phyloP scores from a whole-genome alignment of 2,329 filamentous ascomycete species.

The Lachnellula subtilissima region DNA sequence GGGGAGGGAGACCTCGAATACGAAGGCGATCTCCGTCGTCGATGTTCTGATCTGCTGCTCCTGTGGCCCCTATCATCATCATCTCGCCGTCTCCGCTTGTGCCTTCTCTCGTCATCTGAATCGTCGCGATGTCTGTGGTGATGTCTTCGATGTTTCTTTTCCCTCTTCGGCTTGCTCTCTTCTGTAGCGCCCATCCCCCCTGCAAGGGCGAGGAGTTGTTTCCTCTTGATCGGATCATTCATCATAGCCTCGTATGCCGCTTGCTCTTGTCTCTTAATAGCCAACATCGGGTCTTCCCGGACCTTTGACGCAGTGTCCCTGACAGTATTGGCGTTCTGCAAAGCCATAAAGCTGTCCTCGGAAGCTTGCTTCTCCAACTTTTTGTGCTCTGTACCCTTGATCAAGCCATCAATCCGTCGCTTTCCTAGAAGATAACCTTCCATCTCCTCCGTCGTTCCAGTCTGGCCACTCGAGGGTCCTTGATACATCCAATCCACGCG shows the following conservation, averaged over 20 bases:
- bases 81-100: constrained; percentile 39
- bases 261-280: constrained; percentile 90
- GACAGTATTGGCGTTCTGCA: constrained; percentile 66
- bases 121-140: constrained; percentile 35
- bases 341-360: constrained; percentile 54
- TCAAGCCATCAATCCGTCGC: constrained; percentile 80
- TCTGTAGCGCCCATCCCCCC: constrained; percentile 37
- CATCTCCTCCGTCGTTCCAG: constrained; percentile 79
- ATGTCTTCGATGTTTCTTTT: constrained; percentile 42
- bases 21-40: constrained; percentile 40
- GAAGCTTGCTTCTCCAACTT: constrained; percentile 71
- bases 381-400: constrained; percentile 76
- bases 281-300: constrained; percentile 82
- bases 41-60: constrained; percentile 33
- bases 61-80: constrained; percentile 33
- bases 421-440: constrained; percentile 93
- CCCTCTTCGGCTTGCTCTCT: constrained; percentile 39
- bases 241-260: constrained; percentile 75
- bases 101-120: constrained; percentile 36
- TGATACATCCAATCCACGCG: constrained; percentile 99
- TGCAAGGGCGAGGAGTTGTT: constrained; percentile 61
- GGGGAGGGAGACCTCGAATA: constrained; percentile 30
- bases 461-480: constrained; percentile 72
- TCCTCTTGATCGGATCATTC: constrained; percentile 66
- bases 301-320: constrained; percentile 83